Evolutionary conservation across 495 filamentous ascomycete species (phyloP).

Genomic region (Tuber indicum): DNA sequence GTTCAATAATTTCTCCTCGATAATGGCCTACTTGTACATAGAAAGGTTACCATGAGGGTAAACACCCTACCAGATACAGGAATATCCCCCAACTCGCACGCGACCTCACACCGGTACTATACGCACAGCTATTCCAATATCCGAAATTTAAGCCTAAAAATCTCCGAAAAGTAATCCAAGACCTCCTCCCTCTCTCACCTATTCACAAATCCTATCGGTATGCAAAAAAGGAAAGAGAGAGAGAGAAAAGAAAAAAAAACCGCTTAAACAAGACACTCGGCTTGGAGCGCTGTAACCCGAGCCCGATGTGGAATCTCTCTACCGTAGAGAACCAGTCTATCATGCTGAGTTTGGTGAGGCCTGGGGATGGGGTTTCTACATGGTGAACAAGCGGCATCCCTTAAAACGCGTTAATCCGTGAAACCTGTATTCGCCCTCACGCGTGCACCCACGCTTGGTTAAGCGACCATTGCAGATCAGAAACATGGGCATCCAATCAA

Average conservation of each 20-base stretch:
- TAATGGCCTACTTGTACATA: too few species aligned
- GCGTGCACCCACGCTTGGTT: background rate
- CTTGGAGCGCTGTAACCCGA: background rate
- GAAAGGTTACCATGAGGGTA: too few species aligned
- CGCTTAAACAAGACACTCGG: too few species aligned
- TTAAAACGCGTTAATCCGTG: background rate
- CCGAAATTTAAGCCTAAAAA: background rate
- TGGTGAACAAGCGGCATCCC: background rate
- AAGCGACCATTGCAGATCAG: background rate
- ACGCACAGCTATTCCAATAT: background rate
- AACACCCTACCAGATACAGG: too few species aligned
- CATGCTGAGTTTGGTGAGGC: background rate
- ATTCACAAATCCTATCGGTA: too few species aligned
- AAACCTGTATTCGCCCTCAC: background rate
- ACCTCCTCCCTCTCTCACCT: background rate
- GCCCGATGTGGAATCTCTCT: background rate
- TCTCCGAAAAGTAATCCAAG: too few species aligned
- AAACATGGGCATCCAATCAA: background rate
- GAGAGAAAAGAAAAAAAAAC: too few species aligned
- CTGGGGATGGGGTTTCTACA: background rate
- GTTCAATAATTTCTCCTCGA: too few species aligned
- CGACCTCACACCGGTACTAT: too few species aligned
- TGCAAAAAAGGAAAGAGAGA: background rate
- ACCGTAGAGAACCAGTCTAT: background rate
- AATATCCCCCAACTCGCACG: too few species aligned